Evolutionary conservation across 2,329 filamentous ascomycete genomes (phyloP).

Genomic region (Xylaria sp.): DNA sequence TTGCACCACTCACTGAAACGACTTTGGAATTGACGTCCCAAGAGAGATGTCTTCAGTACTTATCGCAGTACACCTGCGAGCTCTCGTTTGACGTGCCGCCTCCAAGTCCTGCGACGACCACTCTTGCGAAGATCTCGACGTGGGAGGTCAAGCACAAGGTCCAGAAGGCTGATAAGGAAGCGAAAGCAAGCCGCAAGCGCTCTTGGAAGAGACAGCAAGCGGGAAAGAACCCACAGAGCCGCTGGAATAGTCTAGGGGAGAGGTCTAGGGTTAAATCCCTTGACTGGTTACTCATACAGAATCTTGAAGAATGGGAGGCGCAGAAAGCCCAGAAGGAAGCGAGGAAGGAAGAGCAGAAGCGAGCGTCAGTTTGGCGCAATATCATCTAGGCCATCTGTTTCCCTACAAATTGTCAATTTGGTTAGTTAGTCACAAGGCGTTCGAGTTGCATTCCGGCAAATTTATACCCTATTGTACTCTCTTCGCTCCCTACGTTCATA

Average conservation of each 20-base stretch:
- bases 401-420: background rate
- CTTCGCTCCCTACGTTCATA: background rate
- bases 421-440: background rate
- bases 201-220: slow-evolving; percentile 36
- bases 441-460: background rate
- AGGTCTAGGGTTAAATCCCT: slow-evolving; percentile 22
- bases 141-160: slow-evolving; percentile 36
- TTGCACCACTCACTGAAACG: slow-evolving; percentile 32
- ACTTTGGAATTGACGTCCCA: slow-evolving; percentile 33
- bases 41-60: slow-evolving; percentile 31
- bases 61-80: slow-evolving; percentile 27
- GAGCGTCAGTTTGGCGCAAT: background rate
- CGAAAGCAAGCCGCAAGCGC: slow-evolving; percentile 31
- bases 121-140: slow-evolving; percentile 36
- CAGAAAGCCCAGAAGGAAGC: slow-evolving; percentile 26
- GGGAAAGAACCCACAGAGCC: slow-evolving; percentile 31
- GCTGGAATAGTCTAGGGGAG: slow-evolving; percentile 18
- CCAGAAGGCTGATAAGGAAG: slow-evolving; percentile 27
- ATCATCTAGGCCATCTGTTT: background rate
- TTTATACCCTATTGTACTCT: background rate
- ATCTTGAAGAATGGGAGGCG: slow-evolving; percentile 31
- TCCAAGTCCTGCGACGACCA: slow-evolving; percentile 25
- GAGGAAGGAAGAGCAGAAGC: slow-evolving; percentile 25
- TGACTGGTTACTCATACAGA: slow-evolving; percentile 31
- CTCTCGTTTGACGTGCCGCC: slow-evolving; percentile 26